Evolutionary conservation across 768 basidiomycete species (phyloP).

Genomic region (Hericium rajendrae): DNA sequence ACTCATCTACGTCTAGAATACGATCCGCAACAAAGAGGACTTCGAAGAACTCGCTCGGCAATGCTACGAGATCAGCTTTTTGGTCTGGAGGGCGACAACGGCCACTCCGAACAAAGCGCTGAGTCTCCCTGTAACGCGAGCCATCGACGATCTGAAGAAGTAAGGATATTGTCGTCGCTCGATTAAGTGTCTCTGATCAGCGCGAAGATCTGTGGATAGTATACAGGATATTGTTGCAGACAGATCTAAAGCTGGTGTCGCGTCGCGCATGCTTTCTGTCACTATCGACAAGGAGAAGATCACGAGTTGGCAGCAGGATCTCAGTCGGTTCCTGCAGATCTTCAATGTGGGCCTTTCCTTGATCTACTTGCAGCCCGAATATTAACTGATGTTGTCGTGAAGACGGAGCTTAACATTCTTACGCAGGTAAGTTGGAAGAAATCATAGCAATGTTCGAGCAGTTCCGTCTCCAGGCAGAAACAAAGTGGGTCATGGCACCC

Average conservation of each 20-base stretch:
- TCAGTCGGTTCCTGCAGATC: background rate
- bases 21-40: background rate
- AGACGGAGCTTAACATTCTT: background rate
- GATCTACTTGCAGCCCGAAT: too few species aligned
- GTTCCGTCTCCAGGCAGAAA: background rate
- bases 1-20: background rate
- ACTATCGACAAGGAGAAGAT: background rate
- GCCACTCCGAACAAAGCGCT: background rate
- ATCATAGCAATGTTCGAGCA: background rate
- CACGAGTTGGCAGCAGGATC: background rate
- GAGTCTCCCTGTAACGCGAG: background rate
- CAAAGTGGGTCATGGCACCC: too few species aligned
- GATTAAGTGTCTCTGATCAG: background rate
- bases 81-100: background rate
- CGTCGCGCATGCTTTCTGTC: background rate
- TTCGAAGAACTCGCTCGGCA: background rate
- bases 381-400: background rate
- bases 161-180: background rate
- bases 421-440: background rate
- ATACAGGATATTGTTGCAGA: too few species aligned
- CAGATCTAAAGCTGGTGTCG: too few species aligned
- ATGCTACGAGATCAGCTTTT: background rate
- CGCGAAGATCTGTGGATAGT: background rate
- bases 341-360: background rate
- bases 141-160: background rate